These are phyloP conservation scores for Coemansia guatemalensis DNA, from an alignment of 192 early-diverging fungal genomes.

Conservation along the genomic window DNA sequence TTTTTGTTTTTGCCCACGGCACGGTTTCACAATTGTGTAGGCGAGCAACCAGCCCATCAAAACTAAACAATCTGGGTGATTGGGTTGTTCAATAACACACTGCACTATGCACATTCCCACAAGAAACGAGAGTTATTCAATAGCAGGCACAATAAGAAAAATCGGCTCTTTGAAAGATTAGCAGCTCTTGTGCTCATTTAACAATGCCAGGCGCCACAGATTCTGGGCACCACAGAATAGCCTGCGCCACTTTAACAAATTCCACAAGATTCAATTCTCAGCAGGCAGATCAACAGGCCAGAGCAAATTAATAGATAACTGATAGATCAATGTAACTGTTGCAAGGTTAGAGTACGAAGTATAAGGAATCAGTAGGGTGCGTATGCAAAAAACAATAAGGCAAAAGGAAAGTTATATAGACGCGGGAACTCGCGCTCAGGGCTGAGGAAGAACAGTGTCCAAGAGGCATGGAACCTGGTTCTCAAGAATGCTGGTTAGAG, in stretches of 20 bases:
- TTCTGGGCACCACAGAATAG: not conserved
- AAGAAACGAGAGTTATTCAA: not conserved
- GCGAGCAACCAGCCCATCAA: no score
- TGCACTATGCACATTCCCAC: not conserved
- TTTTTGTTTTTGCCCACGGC: no score
- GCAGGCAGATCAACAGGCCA: not conserved
- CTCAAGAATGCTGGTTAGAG: constrained; percentile 34
- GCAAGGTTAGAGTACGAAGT: constrained; percentile 4
- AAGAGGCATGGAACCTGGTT: constrained; percentile 50
- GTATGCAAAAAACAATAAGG: not conserved
- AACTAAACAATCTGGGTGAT: no score
- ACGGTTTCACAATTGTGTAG: no score
- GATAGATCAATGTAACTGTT: no score
- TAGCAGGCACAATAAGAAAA: no score
- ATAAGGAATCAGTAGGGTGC: not conserved
- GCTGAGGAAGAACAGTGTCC: constrained; percentile 43
- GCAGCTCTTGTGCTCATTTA: no score
- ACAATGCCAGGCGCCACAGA: not conserved
- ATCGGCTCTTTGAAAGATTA: no score
- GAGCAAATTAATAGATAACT: no score
- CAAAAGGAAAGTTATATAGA: not conserved
- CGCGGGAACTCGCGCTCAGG: constrained; percentile 15
- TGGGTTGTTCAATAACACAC: no score
- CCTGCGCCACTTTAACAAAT: not conserved
- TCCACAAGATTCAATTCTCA: constrained; percentile 1